These are phyloP conservation scores for Phytophthora kernoviae DNA, from an alignment of 352 stramenopile genomes.

Conservation along the genomic window DNA sequence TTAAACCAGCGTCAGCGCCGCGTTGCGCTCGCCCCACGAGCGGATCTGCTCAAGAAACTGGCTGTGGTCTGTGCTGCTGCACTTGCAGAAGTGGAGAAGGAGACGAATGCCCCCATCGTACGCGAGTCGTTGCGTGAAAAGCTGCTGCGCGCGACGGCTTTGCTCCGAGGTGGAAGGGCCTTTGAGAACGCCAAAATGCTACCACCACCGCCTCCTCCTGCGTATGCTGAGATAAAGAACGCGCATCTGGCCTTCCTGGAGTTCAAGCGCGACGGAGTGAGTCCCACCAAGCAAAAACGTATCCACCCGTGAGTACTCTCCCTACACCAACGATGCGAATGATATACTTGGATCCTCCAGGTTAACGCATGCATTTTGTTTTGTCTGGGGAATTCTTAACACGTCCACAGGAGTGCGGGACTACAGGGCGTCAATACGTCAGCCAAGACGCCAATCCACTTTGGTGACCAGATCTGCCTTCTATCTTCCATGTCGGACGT, in stretches of 20 bases:
- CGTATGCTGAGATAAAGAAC: slow-evolving; percentile 50
- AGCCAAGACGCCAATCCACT: slow-evolving; percentile 54
- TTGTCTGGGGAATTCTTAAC: too few relatives aligned
- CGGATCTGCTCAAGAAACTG: slow-evolving; percentile 45
- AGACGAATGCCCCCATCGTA: slow-evolving; percentile 1
- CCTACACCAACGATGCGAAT: too few relatives aligned
- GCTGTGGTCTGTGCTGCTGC: slow-evolving; percentile 20
- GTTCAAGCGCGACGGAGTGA: slow-evolving; percentile 36
- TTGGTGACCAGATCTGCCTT: slow-evolving; percentile 66
- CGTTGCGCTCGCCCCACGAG: slow-evolving; percentile 35
- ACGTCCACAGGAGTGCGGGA: slow-evolving; percentile 28
- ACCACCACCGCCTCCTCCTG: background rate
- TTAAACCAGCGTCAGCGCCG: slow-evolving; percentile 48
- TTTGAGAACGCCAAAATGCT: slow-evolving; percentile 29
- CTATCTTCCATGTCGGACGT: slow-evolving; percentile 50
- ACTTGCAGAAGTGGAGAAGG: slow-evolving; percentile 15
- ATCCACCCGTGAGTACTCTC: slow-evolving; percentile 24
- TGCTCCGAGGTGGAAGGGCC: slow-evolving; percentile 33
- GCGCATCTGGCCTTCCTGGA: slow-evolving; percentile 66
- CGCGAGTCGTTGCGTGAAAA: slow-evolving; percentile 26
- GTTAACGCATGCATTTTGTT: too few relatives aligned
- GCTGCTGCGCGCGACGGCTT: slow-evolving; percentile 30
- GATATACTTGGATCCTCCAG: too few relatives aligned
- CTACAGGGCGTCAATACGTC: slow-evolving; percentile 53
- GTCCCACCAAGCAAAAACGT: slow-evolving; percentile 14